Conservation (phyloP, 805 yeast genomes). For the Ascoidea rubescens region DNA sequence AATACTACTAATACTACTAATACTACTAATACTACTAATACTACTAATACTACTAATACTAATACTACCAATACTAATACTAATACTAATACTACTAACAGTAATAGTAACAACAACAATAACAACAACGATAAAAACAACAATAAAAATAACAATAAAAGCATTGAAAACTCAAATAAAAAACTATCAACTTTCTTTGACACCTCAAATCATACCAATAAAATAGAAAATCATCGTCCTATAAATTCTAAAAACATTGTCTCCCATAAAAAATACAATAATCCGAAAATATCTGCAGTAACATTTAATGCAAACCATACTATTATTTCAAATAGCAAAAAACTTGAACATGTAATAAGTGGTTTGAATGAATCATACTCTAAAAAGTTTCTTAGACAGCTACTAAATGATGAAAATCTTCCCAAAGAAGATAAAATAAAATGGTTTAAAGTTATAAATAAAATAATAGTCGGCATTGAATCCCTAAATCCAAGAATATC, state of each 20-base stretch:
- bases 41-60: too few relatives aligned
- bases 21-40: too few relatives aligned
- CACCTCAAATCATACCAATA: not conserved
- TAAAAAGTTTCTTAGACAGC: constrained; percentile 4
- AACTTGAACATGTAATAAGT: constrained; percentile 4
- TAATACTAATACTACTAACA: constrained; percentile 7
- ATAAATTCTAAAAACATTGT: constrained; percentile 3
- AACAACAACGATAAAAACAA: constrained; percentile 6
- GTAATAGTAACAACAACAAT: constrained; percentile 4
- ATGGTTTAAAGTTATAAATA: constrained; percentile 48
- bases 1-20: too few relatives aligned
- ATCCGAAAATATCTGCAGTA: constrained; percentile 18
- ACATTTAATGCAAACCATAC: constrained; percentile 5
- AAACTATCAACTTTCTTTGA: not conserved
- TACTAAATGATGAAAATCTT: constrained; percentile 5
- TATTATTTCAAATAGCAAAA: not conserved
- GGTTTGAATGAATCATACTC: not conserved
- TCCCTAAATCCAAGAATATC: constrained; percentile 43
- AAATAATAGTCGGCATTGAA: constrained; percentile 40
- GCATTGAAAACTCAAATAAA: not conserved
- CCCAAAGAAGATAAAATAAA: constrained; percentile 9
- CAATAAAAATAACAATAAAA: not conserved
- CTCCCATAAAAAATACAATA: constrained; percentile 6
- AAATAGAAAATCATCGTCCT: not conserved
- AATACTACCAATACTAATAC: too few relatives aligned